Evolutionary conservation across 305 asterid genomes (phyloP).

Genomic region (Fraxinus sp.): DNA sequence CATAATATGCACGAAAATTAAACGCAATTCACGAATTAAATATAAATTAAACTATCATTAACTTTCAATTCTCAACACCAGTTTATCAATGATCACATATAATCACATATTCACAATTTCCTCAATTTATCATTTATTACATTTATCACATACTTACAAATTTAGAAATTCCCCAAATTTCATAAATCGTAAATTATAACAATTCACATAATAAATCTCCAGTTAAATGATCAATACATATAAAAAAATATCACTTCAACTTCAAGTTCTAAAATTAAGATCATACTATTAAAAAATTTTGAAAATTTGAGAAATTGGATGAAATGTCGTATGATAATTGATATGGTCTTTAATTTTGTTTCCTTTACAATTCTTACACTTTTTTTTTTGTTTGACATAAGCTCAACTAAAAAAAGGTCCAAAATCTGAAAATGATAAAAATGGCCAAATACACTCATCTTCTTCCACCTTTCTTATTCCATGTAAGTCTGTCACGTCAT

Average conservation of each 20-base stretch:
- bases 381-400: too few species aligned
- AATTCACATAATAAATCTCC: background rate
- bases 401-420: background rate
- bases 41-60: too few species aligned
- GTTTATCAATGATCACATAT: too few species aligned
- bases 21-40: too few species aligned
- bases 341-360: background rate
- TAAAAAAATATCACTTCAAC: background rate
- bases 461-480: background rate
- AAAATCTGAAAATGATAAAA: background rate
- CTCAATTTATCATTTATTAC: too few species aligned
- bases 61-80: too few species aligned
- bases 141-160: background rate
- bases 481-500: background rate
- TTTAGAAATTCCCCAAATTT: background rate
- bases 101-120: background rate
- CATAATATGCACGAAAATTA: too few species aligned
- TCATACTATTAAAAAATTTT: too few species aligned
- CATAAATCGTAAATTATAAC: background rate
- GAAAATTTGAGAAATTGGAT: too few species aligned
- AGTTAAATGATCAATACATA: too few species aligned
- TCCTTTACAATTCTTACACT: background rate
- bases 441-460: background rate
- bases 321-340: background rate
- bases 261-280: background rate